Evolutionary conservation across 2,329 filamentous ascomycete species (phyloP), one percentile per base, ranked within the genome.

Genomic region (Beauveria caledonica): DNA sequence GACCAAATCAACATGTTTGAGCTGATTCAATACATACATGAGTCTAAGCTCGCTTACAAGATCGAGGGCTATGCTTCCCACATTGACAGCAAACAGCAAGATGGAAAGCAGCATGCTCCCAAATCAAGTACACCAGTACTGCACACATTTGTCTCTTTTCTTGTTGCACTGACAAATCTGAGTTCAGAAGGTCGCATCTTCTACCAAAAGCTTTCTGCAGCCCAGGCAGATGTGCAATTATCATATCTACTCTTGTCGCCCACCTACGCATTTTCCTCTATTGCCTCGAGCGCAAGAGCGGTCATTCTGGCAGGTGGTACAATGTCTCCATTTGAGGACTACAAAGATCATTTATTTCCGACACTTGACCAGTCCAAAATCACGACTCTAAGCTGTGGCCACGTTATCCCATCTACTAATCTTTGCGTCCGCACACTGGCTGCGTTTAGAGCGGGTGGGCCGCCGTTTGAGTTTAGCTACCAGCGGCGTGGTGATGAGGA

Each of bases 311-410:
- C 92, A 0, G 94, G 94, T 61, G 94, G 94, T 23, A 99, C 94
- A 27, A 97, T 99, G 94, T 96, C 94, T 2, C 94, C 94, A 0
- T 96, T 97, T 77, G 84, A 87, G 25, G 94, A 97, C 74, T 99
- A 96, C 73, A 86, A 83, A 40, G 82, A 88, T 4, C 90, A 97
- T 67, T 79, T 99, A 0, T 94, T 99, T 63, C 89, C 93, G 0
- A 87, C 89, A 53, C 72, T 96, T 0, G 70, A 82, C 0, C 66
- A 79, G 0, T 73, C 77, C 0, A 84, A 84, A 60, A 82, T 97
- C 49, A 86, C 82, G 10, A 96, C 90, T 0, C 82, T 97, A 33
- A 97, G 92, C 65, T 99, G 93, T 70, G 92, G 91, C 0, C 94
- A 99, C 73, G 92, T 99, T 50, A 95, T 99, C 58, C 93, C 94